Percentiles rank a stretch among this genome's conserved stretches.
Evolutionary conservation across 1,139 yeast species (phyloP).

Genomic region (Candida glucosophila): DNA sequence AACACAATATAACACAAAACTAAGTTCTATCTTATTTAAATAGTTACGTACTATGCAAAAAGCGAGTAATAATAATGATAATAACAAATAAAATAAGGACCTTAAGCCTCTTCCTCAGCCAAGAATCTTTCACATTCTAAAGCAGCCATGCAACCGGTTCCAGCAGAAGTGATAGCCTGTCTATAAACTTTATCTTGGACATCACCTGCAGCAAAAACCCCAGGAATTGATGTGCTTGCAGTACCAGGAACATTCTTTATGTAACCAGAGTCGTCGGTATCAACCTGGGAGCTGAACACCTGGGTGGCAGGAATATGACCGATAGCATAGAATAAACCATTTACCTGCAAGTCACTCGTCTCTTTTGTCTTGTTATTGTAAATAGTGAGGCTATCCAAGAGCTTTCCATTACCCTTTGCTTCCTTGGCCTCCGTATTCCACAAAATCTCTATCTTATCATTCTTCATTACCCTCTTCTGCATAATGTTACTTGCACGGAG

Average conservation of each 20-base stretch:
- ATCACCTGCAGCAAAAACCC: constrained; percentile 98
- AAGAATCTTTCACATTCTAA: constrained; percentile 84
- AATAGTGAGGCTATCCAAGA: constrained; percentile 50
- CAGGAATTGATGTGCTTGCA: constrained; percentile 76
- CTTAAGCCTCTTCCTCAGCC: constrained; percentile 45
- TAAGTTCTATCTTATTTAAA: constrained; percentile 16
- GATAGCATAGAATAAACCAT: constrained; percentile 94
- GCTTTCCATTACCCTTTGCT: constrained; percentile 89
- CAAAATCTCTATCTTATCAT: constrained; percentile 84
- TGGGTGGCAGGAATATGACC: constrained; percentile 95
- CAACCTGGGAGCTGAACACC: constrained; percentile 64
- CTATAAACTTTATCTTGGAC: constrained; percentile 95
- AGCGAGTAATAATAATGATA: neutral
- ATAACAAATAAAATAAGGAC: neutral
- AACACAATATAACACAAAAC: constrained; percentile 23
- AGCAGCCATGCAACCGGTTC: constrained; percentile 99
- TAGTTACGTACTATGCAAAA: constrained; percentile 17
- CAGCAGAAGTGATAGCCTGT: constrained; percentile 99
- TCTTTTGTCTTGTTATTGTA: constrained; percentile 69
- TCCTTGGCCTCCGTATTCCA: constrained; percentile 81
- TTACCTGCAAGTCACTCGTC: constrained; percentile 61
- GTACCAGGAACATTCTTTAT: constrained; percentile 85
- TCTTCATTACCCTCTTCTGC: constrained; percentile 82
- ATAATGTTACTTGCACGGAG: constrained; percentile 92
- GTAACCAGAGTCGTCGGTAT: constrained; percentile 83